Evolutionary conservation across 129 eudicot species (phyloP), one percentile per base, ranked within the genome.

Genomic region (Arctium minus): DNA sequence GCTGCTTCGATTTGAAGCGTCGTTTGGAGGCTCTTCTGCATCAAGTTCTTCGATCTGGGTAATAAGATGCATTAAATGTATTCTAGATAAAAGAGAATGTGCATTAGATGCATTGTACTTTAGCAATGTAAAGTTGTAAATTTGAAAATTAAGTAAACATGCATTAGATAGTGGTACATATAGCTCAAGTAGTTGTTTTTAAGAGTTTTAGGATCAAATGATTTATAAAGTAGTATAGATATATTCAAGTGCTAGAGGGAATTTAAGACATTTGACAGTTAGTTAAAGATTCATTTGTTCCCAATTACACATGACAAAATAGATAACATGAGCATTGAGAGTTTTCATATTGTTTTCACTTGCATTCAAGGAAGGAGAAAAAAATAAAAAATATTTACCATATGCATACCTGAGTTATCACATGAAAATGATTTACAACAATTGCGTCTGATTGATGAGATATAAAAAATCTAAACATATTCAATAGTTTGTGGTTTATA

Each of bases 221-320:
- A n/a, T n/a, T n/a, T n/a, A n/a, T n/a, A n/a, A n/a, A n/a, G n/a
- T n/a, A n/a, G n/a, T n/a, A n/a, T n/a, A n/a, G n/a, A n/a, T 64
- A 27, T 7, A 64, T 64, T 72, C 38, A 32, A 3, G 12, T 46
- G 70, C 70, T 36, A 32, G 79, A 31, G 69, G 79, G 56, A 40
- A 12, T n/a, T 75, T 64, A 76, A 38, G 46, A 62, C 48, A 73
- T 74, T 40, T 74, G 74, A 64, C 5, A 74, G n/a, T n/a, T 13
- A 74, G 53, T 44, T 40, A 32, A 74, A 65, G 50, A 64, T 74
- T 27, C 32, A 64, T 64, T n/a, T 64, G 70, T 64, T 11, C 32
- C 70, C 70, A 27, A 12, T 74, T 72, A 80, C 62, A 35, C 73
- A n/a, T 70, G 79, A 50, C 29, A 72, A 48, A 50, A 80, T 72